Conservation (phyloP, 1,284 basidiomycete genomes). For the Ceratobasidium sp. region DNA sequence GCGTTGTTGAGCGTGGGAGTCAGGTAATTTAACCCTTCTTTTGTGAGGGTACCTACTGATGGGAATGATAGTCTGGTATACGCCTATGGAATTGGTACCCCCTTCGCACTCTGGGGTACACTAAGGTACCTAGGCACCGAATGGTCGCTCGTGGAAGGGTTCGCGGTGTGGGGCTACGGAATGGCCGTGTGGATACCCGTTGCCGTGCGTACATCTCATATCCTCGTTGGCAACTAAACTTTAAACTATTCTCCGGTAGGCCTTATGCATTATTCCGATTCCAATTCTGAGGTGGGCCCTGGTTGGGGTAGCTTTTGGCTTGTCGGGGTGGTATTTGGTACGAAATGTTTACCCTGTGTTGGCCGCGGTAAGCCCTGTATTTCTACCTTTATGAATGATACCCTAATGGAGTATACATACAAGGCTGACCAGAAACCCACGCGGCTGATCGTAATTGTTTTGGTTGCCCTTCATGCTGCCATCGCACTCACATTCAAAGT, state of each 20-base stretch:
- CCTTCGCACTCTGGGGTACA: slow-evolving; percentile 77
- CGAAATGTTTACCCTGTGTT: slow-evolving; percentile 89
- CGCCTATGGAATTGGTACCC: slow-evolving; percentile 80
- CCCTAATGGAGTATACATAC: slow-evolving; percentile 17
- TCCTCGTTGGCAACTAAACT: slow-evolving; percentile 33
- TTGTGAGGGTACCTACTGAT: not conserved
- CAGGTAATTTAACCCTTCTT: slow-evolving; percentile 46
- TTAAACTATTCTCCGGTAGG: slow-evolving; percentile 51
- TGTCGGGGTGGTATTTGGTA: slow-evolving; percentile 84
- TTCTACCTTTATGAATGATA: slow-evolving; percentile 6
- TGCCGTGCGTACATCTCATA: slow-evolving; percentile 57
- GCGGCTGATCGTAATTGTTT: slow-evolving; percentile 75
- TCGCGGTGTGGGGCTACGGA: slow-evolving; percentile 57
- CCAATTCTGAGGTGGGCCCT: slow-evolving; percentile 81
- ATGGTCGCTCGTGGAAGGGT: slow-evolving; percentile 79
- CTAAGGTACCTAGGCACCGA: slow-evolving; percentile 85
- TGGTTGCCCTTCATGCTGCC: slow-evolving; percentile 72
- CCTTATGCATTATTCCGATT: slow-evolving; percentile 83
- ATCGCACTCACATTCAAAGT: slow-evolving; percentile 85
- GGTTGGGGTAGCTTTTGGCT: slow-evolving; percentile 69
- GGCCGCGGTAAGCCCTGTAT: slow-evolving; percentile 65
- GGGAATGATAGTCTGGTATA: slow-evolving; percentile 67
- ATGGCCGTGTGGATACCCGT: slow-evolving; percentile 60
- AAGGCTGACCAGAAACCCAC: slow-evolving; percentile 85
- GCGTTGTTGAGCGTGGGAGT: slow-evolving; percentile 81